phyloP scores from a whole-genome alignment of 1,284 basidiomycete genomes.

The Pholiota adiposa region DNA sequence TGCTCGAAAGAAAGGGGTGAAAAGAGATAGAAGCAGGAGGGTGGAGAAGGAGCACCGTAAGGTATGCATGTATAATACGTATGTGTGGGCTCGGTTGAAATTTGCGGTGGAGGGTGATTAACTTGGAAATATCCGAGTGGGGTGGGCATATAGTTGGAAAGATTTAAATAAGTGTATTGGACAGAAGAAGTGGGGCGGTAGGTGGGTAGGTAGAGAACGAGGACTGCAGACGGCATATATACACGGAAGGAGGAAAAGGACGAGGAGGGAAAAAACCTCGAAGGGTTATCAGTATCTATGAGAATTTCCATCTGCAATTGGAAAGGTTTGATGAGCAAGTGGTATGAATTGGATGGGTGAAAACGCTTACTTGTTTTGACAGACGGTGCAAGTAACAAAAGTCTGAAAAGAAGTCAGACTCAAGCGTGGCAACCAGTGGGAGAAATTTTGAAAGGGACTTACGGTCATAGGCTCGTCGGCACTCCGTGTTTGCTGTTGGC shows the following conservation, averaged over 20 bases:
- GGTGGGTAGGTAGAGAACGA: too few relatives aligned
- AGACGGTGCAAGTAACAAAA: slow-evolving; percentile 43
- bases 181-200: too few relatives aligned
- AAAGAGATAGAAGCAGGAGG: neutral
- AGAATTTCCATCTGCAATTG: slow-evolving; percentile 29
- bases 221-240: neutral
- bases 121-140: too few relatives aligned
- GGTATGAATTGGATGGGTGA: too few relatives aligned
- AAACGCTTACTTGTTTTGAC: slow-evolving; percentile 23
- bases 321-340: neutral
- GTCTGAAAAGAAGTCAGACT: slow-evolving; percentile 28
- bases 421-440: slow-evolving; percentile 11
- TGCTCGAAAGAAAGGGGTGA: too few relatives aligned
- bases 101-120: too few relatives aligned
- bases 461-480: slow-evolving; percentile 97
- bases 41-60: neutral
- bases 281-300: slow-evolving; percentile 14
- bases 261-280: neutral
- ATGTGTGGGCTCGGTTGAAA: neutral
- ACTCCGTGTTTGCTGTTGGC: slow-evolving; percentile 92
- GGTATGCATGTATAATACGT: neutral
- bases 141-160: too few relatives aligned
- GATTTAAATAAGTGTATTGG: too few relatives aligned
- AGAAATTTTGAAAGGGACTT: slow-evolving; percentile 4
- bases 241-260: neutral